Evolutionary conservation across 345 rosid genomes (phyloP).

Genomic region (Syzygium grande): DNA sequence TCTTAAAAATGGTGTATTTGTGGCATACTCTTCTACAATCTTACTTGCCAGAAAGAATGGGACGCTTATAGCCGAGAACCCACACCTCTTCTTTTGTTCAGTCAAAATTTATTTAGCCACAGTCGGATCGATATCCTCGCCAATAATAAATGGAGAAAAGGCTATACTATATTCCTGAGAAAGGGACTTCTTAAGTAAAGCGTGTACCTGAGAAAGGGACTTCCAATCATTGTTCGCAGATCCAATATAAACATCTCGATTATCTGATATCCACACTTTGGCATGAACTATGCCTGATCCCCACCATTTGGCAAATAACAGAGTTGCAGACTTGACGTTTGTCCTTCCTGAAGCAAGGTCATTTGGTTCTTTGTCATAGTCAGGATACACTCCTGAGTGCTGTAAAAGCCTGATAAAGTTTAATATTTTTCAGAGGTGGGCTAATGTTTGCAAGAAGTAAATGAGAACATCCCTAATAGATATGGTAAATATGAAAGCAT

Average conservation of each 20-base stretch:
- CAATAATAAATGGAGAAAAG: neutral
- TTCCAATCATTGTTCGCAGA: constrained; percentile 94
- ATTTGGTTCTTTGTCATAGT: constrained; percentile 55
- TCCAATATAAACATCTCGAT: constrained; percentile 64
- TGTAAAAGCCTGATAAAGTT: constrained; percentile 42
- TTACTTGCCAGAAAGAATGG: neutral
- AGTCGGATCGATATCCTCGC: neutral
- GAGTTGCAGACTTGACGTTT: constrained; percentile 58
- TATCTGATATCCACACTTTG: constrained; percentile 82
- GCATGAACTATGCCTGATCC: constrained; percentile 84
- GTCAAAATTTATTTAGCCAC: neutral
- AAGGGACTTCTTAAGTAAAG: neutral
- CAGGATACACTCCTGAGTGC: constrained; percentile 72
- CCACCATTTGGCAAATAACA: constrained; percentile 62
- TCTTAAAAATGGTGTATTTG: neutral
- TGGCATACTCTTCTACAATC: neutral
- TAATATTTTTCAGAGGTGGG: neutral
- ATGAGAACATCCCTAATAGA: neutral
- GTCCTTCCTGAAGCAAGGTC: constrained; percentile 59
- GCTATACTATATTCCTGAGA: neutral
- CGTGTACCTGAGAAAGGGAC: constrained; percentile 72
- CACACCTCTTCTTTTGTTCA: neutral
- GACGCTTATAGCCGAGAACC: neutral
- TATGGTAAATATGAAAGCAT: rapidly evolving
- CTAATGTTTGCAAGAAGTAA: neutral